Conservation (phyloP, 2,329 filamentous ascomycete genomes). For the Diaporthe ilicicola region DNA sequence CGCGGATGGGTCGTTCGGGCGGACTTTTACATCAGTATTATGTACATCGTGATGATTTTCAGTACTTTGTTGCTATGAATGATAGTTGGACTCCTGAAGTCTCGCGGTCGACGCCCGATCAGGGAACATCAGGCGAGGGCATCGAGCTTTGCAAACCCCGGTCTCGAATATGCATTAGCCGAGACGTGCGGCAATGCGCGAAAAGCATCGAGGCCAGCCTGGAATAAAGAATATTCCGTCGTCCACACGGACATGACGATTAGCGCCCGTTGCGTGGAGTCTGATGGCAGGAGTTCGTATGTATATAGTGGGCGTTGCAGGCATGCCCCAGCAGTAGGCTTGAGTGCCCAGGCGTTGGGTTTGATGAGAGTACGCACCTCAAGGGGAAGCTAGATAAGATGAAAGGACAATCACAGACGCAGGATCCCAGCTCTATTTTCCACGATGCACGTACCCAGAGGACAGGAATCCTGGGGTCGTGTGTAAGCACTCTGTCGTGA, state of each 20-base stretch:
- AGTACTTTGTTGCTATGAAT: not conserved
- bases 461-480: not conserved
- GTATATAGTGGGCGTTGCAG: not conserved
- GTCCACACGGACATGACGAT: not conserved
- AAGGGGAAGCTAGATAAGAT: not conserved
- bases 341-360: not conserved
- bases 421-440: not conserved
- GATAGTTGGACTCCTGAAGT: not conserved
- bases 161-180: not conserved
- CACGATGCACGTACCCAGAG: not conserved
- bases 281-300: constrained; percentile 3
- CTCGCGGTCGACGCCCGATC: too few species aligned
- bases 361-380: not conserved
- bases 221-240: not conserved
- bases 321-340: not conserved
- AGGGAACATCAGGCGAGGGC: too few species aligned
- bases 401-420: not conserved
- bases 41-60: too few species aligned
- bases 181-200: not conserved
- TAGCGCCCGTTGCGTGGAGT: not conserved
- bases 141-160: not conserved
- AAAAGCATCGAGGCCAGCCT: not conserved
- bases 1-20: not conserved
- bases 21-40: not conserved
- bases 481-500: not conserved